Evolutionary conservation across 257 asterid genomes (phyloP).

Genomic region (Penstemon newberryi): DNA sequence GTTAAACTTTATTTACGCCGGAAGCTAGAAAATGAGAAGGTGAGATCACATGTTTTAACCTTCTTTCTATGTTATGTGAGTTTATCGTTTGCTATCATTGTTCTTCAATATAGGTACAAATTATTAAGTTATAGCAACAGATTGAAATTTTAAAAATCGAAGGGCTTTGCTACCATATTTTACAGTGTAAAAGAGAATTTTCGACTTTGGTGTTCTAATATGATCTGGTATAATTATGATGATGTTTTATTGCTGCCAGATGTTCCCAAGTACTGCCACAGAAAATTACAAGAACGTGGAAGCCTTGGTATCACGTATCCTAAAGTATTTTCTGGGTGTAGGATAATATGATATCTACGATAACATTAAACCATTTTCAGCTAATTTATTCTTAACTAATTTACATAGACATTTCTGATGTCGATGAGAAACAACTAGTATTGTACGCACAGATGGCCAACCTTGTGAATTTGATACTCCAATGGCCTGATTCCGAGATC

Average conservation of each 20-base stretch:
- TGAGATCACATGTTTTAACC: constrained; percentile 25
- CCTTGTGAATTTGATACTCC: constrained; percentile 79
- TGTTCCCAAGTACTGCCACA: constrained; percentile 50
- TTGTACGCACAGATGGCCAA: constrained; percentile 96
- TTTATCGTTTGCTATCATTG: not conserved
- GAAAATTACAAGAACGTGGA: constrained; percentile 69
- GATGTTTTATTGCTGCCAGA: constrained; percentile 47
- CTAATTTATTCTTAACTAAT: constrained; percentile 43
- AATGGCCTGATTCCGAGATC: constrained; percentile 62
- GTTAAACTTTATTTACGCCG: constrained; percentile 63
- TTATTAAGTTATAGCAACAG: not conserved
- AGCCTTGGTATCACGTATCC: constrained; percentile 98
- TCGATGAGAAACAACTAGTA: constrained; percentile 71
- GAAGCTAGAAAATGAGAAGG: constrained; percentile 75
- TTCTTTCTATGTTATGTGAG: constrained; percentile 6
- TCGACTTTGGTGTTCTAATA: not conserved
- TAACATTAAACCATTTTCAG: constrained; percentile 5
- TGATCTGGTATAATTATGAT: constrained; percentile 10
- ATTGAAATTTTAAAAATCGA: not conserved
- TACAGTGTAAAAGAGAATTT: not conserved
- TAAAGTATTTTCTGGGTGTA: constrained; percentile 21
- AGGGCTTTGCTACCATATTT: not conserved
- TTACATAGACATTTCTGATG: constrained; percentile 63
- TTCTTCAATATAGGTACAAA: not conserved
- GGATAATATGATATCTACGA: constrained; percentile 7